Base-by-base conservation (phyloP, 2,329 filamentous ascomycete genomes). In the Epichloe amarillans region DNA sequence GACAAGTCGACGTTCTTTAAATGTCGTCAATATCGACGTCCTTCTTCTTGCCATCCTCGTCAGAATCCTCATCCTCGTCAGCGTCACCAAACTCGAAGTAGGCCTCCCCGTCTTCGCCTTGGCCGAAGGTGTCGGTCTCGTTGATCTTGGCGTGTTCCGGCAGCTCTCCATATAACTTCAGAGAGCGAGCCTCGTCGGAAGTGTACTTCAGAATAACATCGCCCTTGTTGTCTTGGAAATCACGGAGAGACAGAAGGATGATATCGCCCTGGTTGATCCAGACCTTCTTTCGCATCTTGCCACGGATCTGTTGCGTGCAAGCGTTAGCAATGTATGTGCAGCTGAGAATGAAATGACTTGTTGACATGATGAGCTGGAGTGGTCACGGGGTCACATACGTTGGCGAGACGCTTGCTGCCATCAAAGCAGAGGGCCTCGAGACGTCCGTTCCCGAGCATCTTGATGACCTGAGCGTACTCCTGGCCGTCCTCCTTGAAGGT, bases 21-120 rank as follows among this genome's bases (percentile, higher is more conserved):
- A 97, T 95, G 70, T 96, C 89, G 74, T 97, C 91, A 67, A 95
- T 88, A 68, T 94, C 88, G 64, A 96, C 83, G 61, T 95, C 88
- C 75, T 88, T 89, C 66, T 69, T 69, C 66, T 70, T 71, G 58
- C 77, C 81, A 62, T 72, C 74, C 53, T 69, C 75, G 57, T 78
- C 78, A 26, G 67, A 69, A 39, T 79, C 76, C 40, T 66, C 66
- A 21, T 79, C 67, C 47, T 75, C 79, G 64, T 86, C 84, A 70
- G 95, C 91, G 70, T 97, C 90, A 73, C 94, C 93, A 76, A 97
- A 97, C 75, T 97, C 93, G 77, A 98, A 95, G 73, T 93, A 93
- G 74, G 86, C 88, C 65, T 95, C 88, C 70, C 93, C 91, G 69
- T 95, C 86, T 70, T 89, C 90, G 69, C 90, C 87, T 70, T 90